phyloP scores from a whole-genome alignment of 73 alveolate species.

The Paramecium tetraurelia region DNA sequence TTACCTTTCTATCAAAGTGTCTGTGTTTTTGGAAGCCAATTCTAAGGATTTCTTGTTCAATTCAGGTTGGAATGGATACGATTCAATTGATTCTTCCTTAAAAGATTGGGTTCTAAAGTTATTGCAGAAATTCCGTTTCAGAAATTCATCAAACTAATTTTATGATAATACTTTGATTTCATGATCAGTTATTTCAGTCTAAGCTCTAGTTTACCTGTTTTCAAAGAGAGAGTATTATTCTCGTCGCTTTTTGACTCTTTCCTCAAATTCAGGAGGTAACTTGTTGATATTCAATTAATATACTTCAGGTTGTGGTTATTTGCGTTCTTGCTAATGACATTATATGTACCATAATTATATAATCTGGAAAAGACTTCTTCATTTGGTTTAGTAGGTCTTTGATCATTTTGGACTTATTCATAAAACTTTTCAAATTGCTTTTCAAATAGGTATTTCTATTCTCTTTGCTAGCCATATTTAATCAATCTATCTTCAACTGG shows the following conservation, averaged over 20 bases:
- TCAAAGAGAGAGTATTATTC: conserved; percentile 10
- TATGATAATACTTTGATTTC: conserved; percentile 17
- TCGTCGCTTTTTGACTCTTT: conserved; percentile 13
- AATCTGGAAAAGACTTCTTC: conserved; percentile 41
- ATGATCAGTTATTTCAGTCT: not conserved
- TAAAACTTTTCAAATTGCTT: conserved; percentile 32
- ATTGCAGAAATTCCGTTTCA: not conserved
- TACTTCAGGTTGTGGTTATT: not conserved
- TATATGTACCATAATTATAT: conserved; percentile 38
- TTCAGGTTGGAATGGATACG: not conserved
- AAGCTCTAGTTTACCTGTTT: not conserved
- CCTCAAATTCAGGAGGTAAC: not conserved
- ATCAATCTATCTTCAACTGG: conserved; percentile 45
- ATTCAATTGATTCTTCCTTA: not conserved
- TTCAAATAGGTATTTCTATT: not conserved
- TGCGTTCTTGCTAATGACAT: not conserved
- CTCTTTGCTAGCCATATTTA: conserved; percentile 12
- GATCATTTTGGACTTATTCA: not conserved
- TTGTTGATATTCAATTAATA: not conserved
- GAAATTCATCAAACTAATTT: conserved; percentile 10
- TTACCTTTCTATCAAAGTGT: conserved; percentile 11
- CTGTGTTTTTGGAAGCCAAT: not conserved
- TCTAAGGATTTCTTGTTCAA: conserved; percentile 24
- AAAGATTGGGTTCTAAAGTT: not conserved
- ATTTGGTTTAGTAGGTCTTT: conserved; percentile 22